Base-by-base conservation (phyloP, 768 basidiomycete genomes). In the Dentipellis fragilis region DNA sequence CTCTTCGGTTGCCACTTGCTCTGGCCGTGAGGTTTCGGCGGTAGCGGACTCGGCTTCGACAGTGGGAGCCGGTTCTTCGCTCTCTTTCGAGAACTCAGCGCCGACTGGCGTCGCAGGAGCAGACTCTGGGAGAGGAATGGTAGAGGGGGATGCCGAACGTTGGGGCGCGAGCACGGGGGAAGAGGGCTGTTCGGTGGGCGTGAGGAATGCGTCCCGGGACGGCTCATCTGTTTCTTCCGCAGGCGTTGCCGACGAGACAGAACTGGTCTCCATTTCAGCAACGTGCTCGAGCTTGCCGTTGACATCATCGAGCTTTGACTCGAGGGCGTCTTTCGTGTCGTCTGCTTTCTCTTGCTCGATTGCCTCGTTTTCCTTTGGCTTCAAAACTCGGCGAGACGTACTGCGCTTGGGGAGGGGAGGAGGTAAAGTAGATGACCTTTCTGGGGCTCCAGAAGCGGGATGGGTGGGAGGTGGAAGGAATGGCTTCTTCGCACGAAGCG, bases 101-200 rank as follows among this genome's bases (percentile, higher is more conserved):
- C 12, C 21, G 19, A 22, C 65, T 10, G 73, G 77, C 19, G 52
- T 51, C 29, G 62, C 54, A 9, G 70, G 69, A 9, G 64, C 64
- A 1, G 60, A 62, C 14, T 62, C 46, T 1, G 67, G 67, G 12
- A 66, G 64, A 2, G 66, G 60, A 1, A 64, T 37, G 17, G 59
- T 52, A 9, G 51, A 57, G 0, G 70, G 66, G 3, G 67, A 60
- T 14, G 60, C 52, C 5, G 67, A 56, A 0, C 57, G 56, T 11
- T 55, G 42, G 35, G 51, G 21, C 53, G 16, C 51, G 42, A 54
- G 19, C 22, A 49, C 10, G 23, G 39, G 29, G 17, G 57, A 46
- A 23, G 47, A 37, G 17, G 42, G 9, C 36, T 52, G 34, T 51
- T 29, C 60, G 5, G 40, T 65, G 57, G 38, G 59, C 2, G 55